Evolutionary conservation across 2,329 filamentous ascomycete genomes (phyloP), one percentile per base, ranked within the genome.

Genomic region (Bisporella sp.): DNA sequence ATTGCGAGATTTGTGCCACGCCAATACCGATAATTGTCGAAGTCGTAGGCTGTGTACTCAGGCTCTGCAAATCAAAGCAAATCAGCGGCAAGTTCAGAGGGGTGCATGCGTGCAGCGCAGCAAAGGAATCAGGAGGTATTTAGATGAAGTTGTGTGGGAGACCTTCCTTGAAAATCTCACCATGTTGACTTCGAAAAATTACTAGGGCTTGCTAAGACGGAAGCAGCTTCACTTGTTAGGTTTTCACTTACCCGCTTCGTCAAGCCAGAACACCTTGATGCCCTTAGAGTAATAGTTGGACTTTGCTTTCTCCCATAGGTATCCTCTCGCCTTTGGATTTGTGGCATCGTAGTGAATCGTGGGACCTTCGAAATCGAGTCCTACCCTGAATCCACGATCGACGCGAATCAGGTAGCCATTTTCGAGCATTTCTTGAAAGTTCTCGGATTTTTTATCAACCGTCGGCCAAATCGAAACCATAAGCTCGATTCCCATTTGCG

Each of bases 381-480:
- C 74, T 1, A 74, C 73, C 0, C 79, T 72, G 28, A 81, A 67
- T 1, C 82, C 82, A 5, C 81, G 73, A 53, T 85, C 82, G 6
- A 71, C 72, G 0, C 79, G 75, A 53, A 85, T 80, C 2, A 86
- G 71, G 4, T 77, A 71, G 0, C 82, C 82, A 7, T 72, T 70
- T 49, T 81, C 77, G 0, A 82, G 65, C 79, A 85, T 84, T 54
- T 84, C 75, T 0, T 71, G 57, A 59, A 76, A 85, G 61, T 84
- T 84, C 41, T 81, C 77, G 0, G 76, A 80, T 2, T 63, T 59
- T 11, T 70, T 72, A 47, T 85, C 79, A 1, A 86, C 81, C 0
- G 81, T 85, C 0, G 82, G 82, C 82, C 83, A 86, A 56, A 86
- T 76, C 0, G 80, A 84, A 0, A 85, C 79, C 80, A 86, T 85